A percentile compares a stretch with the other conserved stretches of the same genome.
Evolutionary conservation across 1,139 yeast genomes (phyloP).

Genomic region (Suhomyces guaymorum): DNA sequence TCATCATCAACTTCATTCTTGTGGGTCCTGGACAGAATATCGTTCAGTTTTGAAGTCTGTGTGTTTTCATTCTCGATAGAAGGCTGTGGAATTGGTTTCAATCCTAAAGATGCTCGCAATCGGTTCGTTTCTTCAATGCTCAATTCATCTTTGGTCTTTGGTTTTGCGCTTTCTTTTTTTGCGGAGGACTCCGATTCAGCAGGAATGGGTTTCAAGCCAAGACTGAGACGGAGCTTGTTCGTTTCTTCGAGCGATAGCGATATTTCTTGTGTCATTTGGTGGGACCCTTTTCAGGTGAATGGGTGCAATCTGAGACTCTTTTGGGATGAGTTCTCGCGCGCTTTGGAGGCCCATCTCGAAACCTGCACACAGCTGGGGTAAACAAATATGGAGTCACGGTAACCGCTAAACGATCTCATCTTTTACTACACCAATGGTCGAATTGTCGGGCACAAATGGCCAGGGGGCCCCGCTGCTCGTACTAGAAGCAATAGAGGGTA

Average conservation of each 20-base stretch:
- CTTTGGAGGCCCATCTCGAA: too few species aligned
- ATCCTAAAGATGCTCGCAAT: constrained; percentile 39
- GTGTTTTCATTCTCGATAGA: constrained; percentile 6
- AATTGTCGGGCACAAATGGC: constrained; percentile 2
- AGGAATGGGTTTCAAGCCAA: constrained; percentile 52
- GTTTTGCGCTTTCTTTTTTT: background rate
- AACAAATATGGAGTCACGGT: constrained; percentile 4
- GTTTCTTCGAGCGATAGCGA: constrained; percentile 42
- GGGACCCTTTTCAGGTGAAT: background rate
- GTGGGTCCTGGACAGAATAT: too few species aligned
- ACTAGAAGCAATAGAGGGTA: constrained; percentile 29
- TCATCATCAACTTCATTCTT: too few species aligned
- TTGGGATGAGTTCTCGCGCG: too few species aligned
- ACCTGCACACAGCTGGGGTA: constrained; percentile 5
- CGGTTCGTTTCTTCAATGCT: constrained; percentile 40
- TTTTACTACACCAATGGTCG: constrained; percentile 4
- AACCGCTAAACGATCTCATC: constrained; percentile 1
- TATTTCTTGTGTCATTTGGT: constrained; percentile 22
- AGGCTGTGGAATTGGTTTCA: constrained; percentile 17
- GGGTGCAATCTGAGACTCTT: background rate
- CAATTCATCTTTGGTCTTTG: constrained; percentile 15
- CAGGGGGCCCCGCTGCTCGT: constrained; percentile 13
- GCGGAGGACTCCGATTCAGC: background rate
- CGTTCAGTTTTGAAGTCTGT: constrained; percentile 3
- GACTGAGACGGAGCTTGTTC: constrained; percentile 40